A percentile compares a stretch with the other conserved stretches of the same genome.
phyloP scores from a whole-genome alignment of 345 rosid genomes.

The Pistacia integerrima region DNA sequence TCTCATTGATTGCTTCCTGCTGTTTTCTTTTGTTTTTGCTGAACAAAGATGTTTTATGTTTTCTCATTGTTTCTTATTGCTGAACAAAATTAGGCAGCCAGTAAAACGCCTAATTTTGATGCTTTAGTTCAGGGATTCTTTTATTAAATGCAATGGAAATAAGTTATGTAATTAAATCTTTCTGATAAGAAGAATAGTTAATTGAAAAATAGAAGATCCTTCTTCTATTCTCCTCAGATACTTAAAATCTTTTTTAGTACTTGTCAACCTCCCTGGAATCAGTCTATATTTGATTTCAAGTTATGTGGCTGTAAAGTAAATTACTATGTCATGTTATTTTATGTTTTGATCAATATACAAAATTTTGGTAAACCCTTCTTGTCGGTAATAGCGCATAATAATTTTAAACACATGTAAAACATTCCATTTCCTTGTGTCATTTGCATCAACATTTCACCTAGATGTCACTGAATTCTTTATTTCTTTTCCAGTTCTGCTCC shows the following conservation, averaged over 20 bases:
- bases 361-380: background rate
- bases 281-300: background rate
- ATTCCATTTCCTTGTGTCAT: background rate
- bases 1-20: background rate
- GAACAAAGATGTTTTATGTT: background rate
- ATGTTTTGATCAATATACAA: background rate
- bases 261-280: background rate
- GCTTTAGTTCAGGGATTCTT: background rate
- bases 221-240: too few relatives aligned
- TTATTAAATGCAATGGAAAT: background rate
- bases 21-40: background rate
- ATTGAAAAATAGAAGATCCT: too few relatives aligned
- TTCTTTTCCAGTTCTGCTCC: conserved; percentile 71
- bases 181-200: background rate
- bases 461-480: conserved; percentile 19
- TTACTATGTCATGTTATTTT: background rate
- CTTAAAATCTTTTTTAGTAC: too few relatives aligned
- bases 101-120: too few relatives aligned
- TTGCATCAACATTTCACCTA: conserved; percentile 10
- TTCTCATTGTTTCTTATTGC: too few relatives aligned
- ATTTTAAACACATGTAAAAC: background rate
- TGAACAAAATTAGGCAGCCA: too few relatives aligned
- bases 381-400: background rate
- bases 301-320: background rate
- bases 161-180: background rate